Percentiles rank a stretch among this genome's conserved stretches.
These are phyloP conservation scores for Astragalus glycyphyllos DNA, from an alignment of 306 rosid species.

Conservation along the genomic window DNA sequence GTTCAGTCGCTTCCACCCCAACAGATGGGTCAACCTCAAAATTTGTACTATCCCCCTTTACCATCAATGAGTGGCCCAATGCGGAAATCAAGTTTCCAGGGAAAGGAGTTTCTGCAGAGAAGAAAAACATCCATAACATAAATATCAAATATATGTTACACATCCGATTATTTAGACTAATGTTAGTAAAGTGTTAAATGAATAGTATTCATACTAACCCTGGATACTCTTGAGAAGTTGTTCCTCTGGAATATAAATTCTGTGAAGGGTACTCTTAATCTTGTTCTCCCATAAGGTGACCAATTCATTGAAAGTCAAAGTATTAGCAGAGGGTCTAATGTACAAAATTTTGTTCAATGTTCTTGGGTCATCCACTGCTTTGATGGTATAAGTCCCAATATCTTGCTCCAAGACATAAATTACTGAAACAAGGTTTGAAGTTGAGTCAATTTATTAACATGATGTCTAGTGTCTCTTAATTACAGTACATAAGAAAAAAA, in stretches of 20 bases:
- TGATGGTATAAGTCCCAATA: constrained; percentile 46
- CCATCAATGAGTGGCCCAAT: constrained; percentile 30
- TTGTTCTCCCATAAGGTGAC: constrained; percentile 57
- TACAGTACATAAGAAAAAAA: not conserved
- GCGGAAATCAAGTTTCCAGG: constrained; percentile 43
- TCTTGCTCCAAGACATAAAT: constrained; percentile 45
- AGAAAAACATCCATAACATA: not conserved
- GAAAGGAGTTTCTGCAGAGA: constrained; percentile 47
- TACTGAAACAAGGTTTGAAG: constrained; percentile 24
- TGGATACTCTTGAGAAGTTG: constrained; percentile 52
- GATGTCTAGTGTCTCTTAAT: no score
- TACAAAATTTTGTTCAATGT: constrained; percentile 53
- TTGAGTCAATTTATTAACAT: not conserved
- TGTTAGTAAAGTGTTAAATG: no score
- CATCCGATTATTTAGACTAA: not conserved
- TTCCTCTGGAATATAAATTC: constrained; percentile 43
- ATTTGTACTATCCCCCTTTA: constrained; percentile 46
- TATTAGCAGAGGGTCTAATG: constrained; percentile 42
- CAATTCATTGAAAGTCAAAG: constrained; percentile 49
- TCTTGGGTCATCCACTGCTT: constrained; percentile 55
- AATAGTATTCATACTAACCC: constrained; percentile 37
- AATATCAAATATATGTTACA: not conserved
- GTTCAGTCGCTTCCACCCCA: constrained; percentile 49
- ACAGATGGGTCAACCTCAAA: constrained; percentile 44
- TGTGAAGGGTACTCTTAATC: constrained; percentile 46